phyloP scores from a whole-genome alignment of 441 rosid genomes.

The Mallotus repandus region DNA sequence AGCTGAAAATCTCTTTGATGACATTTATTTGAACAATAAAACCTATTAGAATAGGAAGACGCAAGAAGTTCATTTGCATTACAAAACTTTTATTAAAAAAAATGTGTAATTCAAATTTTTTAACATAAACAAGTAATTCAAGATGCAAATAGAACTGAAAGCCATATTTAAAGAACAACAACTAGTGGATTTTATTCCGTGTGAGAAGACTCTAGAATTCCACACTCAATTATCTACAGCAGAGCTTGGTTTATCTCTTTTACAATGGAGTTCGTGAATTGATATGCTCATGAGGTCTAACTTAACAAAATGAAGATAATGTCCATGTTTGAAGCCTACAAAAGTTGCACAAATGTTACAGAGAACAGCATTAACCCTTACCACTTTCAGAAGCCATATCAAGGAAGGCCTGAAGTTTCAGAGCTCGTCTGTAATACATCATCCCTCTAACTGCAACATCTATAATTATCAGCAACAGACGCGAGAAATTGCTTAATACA shows the following conservation, averaged over 20 bases:
- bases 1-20: not conserved
- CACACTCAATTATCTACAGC: not conserved
- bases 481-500: not conserved
- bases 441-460: conserved; percentile 84
- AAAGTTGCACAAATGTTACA: not conserved
- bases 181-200: not conserved
- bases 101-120: not conserved
- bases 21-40: not conserved
- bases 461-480: conserved; percentile 21
- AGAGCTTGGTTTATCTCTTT: not conserved
- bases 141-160: not conserved
- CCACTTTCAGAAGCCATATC: conserved; percentile 94
- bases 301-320: not conserved
- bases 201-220: not conserved
- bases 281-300: conserved; percentile 8
- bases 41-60: not conserved
- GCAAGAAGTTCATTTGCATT: too few species aligned
- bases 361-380: conserved; percentile 30
- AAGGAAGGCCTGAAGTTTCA: conserved; percentile 97
- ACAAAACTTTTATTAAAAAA: too few species aligned
- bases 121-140: not conserved
- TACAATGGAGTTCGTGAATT: not conserved
- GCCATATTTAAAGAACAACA: not conserved
- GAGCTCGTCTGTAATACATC: conserved; percentile 97
- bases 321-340: not conserved